Conservation (phyloP, 305 asterid genomes). For the Nicotiana rustica region DNA sequence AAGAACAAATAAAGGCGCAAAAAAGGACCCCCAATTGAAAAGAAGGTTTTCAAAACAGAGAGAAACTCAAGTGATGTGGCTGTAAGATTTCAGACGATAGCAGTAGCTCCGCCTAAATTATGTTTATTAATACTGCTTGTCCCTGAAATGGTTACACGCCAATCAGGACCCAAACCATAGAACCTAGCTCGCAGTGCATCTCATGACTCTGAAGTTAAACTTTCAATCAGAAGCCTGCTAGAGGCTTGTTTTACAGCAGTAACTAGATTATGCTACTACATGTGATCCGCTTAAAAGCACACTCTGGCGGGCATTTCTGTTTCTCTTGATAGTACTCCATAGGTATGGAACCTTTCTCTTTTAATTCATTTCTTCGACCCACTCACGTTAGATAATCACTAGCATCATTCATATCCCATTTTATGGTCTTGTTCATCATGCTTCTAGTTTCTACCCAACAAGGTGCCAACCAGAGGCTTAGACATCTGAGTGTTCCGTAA, state of each 20-base stretch:
- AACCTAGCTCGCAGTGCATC: not conserved
- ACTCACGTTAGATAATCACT: not conserved
- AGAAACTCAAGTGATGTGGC: conserved; percentile 4
- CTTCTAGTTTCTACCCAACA: not conserved
- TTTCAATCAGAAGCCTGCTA: not conserved
- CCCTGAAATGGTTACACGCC: not conserved
- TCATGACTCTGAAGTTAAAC: not conserved
- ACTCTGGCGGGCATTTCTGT: conserved; percentile 1
- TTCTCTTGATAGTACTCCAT: not conserved
- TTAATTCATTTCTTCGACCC: not conserved
- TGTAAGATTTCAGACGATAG: not conserved
- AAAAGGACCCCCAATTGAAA: conserved; percentile 7
- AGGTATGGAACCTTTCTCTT: conserved; percentile 2
- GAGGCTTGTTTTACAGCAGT: conserved; percentile 20
- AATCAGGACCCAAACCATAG: not conserved
- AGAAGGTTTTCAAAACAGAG: conserved; percentile 13
- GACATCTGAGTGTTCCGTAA: not conserved
- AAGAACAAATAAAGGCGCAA: not conserved
- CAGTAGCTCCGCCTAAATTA: not conserved
- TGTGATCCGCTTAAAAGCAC: not conserved
- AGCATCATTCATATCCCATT: conserved; percentile 22
- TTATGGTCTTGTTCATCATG: conserved; percentile 1
- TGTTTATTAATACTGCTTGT: not conserved
- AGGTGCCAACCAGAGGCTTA: conserved; percentile 24
- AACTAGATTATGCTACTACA: conserved; percentile 9